These are phyloP conservation scores for Dalechampia spathulata DNA, from an alignment of 441 rosid genomes.

Conservation along the genomic window DNA sequence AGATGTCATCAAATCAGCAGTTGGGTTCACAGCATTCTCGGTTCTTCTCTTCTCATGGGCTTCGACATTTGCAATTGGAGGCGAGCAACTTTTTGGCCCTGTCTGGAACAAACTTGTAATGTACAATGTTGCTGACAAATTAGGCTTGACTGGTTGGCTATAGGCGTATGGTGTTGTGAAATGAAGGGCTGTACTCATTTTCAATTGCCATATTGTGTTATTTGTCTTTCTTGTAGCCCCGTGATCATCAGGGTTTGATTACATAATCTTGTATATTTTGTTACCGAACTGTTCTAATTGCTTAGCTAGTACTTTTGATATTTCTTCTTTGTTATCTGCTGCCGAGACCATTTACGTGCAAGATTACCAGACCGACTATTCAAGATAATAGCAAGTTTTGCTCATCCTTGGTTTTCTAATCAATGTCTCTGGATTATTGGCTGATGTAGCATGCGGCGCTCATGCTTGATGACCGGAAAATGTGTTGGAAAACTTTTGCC, in stretches of 20 bases:
- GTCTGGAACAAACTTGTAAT: constrained; percentile 80
- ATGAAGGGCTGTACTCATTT: background rate
- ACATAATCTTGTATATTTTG: constrained; percentile 1
- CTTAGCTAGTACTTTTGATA: too few species aligned
- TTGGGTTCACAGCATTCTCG: constrained; percentile 56
- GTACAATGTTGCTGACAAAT: constrained; percentile 83
- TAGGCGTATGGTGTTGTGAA: constrained; percentile 14
- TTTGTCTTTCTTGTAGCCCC: background rate
- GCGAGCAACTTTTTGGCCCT: constrained; percentile 66
- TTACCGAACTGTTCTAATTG: background rate
- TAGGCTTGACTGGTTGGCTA: constrained; percentile 79
- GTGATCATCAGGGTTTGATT: background rate
- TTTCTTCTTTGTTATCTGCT: too few species aligned
- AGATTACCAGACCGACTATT: background rate
- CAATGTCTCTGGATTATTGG: background rate
- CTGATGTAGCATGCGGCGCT: background rate
- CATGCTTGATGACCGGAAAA: too few species aligned
- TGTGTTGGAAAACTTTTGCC: background rate
- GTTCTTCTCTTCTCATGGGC: constrained; percentile 68
- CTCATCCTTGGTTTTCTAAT: background rate
- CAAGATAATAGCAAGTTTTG: background rate
- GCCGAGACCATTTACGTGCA: too few species aligned
- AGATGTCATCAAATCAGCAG: constrained; percentile 77
- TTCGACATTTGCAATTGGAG: constrained; percentile 75
- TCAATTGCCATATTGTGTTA: background rate